A percentile compares a stretch with the other conserved stretches of the same genome.
These are phyloP conservation scores for Biscogniauxia mediterranea DNA, from an alignment of 2,329 filamentous ascomycete species.

Conservation along the genomic window DNA sequence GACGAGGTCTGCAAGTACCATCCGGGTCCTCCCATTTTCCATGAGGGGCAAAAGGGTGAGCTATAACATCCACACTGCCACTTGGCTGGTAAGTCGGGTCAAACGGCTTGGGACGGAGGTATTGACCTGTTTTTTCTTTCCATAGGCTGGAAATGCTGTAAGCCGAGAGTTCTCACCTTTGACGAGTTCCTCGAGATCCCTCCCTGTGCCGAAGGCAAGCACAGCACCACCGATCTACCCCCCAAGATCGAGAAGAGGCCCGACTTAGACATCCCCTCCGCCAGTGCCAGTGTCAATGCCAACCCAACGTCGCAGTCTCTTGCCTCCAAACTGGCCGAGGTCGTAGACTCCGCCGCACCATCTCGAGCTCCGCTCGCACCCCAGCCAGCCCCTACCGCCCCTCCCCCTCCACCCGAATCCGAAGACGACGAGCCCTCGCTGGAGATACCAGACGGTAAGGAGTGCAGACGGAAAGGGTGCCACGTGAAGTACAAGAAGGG, in stretches of 20 bases:
- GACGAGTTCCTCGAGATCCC: slow-evolving; percentile 94
- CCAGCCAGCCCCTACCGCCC: slow-evolving; percentile 49
- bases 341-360: slow-evolving; percentile 37
- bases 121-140: not conserved
- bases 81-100: not conserved
- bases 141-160: slow-evolving; percentile 97
- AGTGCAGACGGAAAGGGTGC: slow-evolving; percentile 78
- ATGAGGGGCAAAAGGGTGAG: slow-evolving; percentile 97
- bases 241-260: slow-evolving; percentile 61
- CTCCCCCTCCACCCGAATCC: slow-evolving; percentile 68
- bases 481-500: slow-evolving; percentile 63
- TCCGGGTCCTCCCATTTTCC: slow-evolving; percentile 89
- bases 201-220: slow-evolving; percentile 89
- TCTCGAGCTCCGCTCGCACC: slow-evolving; percentile 40
- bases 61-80: slow-evolving; percentile 4
- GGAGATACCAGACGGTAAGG: slow-evolving; percentile 69
- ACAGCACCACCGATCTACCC: slow-evolving; percentile 79
- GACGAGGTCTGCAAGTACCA: slow-evolving; percentile 89
- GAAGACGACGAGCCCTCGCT: slow-evolving; percentile 82
- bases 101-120: not conserved
- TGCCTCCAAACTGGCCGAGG: slow-evolving; percentile 42
- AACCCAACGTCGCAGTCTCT: slow-evolving; percentile 39
- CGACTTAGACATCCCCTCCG: slow-evolving; percentile 31
- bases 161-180: slow-evolving; percentile 92
- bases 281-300: slow-evolving; percentile 42